phyloP scores from a whole-genome alignment of 495 filamentous ascomycete species.

The Elasticomyces elasticus region DNA sequence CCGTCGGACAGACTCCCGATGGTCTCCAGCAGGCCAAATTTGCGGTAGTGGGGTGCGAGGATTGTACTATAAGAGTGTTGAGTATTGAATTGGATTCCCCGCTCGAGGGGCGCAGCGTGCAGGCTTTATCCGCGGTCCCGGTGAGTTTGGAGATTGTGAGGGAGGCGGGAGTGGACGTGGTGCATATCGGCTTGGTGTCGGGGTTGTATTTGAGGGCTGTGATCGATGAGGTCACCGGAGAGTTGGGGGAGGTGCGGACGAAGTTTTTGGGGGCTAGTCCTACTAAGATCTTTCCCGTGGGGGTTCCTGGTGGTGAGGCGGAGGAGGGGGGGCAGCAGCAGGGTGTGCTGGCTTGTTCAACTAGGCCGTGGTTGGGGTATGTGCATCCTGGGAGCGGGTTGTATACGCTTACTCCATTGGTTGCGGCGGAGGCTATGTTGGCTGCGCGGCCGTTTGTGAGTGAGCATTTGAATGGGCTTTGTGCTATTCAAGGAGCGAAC shows the following conservation, averaged over 20 bases:
- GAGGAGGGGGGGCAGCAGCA: constrained; percentile 63
- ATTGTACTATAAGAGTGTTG: constrained; percentile 86
- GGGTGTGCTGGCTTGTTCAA: constrained; percentile 67
- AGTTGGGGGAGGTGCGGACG: constrained; percentile 85
- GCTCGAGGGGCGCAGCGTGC: constrained; percentile 83
- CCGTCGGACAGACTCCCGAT: constrained; percentile 86
- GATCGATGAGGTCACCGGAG: constrained; percentile 86
- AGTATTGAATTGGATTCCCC: constrained; percentile 83
- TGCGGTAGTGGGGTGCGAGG: constrained; percentile 91
- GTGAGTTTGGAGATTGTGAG: constrained; percentile 85
- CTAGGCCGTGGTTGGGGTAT: constrained; percentile 88
- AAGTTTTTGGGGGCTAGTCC: constrained; percentile 86
- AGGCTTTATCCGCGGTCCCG: constrained; percentile 81
- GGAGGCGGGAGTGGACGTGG: constrained; percentile 68
- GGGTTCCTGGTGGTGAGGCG: too few species aligned
- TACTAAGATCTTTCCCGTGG: constrained; percentile 59
- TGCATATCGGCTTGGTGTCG: constrained; percentile 91
- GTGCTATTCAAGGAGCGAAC: constrained; percentile 84
- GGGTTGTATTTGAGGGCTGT: constrained; percentile 92
- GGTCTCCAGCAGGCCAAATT: constrained; percentile 78
- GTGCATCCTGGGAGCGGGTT: constrained; percentile 68
- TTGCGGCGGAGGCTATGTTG: constrained; percentile 77
- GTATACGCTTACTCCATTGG: constrained; percentile 85
- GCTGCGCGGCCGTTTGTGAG: constrained; percentile 95
- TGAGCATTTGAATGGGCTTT: constrained; percentile 78